Evolutionary conservation across 148 eudicot species (phyloP).

Genomic region (Nepenthes gracilis): DNA sequence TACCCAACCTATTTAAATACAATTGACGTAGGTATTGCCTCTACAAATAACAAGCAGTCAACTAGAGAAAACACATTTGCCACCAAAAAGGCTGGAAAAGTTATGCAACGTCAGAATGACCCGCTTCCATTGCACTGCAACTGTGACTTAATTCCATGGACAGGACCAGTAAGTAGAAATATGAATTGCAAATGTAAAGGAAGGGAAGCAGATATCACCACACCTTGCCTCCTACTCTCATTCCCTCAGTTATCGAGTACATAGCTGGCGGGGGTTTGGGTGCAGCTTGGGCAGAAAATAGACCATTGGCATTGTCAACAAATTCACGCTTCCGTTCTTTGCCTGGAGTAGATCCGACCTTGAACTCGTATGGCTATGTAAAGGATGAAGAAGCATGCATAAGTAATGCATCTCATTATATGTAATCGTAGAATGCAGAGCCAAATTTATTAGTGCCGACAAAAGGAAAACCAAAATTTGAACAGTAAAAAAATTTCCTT

Average conservation of each 20-base stretch:
- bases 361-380: slow-evolving; percentile 83
- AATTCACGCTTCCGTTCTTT: slow-evolving; percentile 93
- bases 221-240: slow-evolving; percentile 98
- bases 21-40: too few species aligned
- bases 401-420: slow-evolving; percentile 6
- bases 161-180: background rate
- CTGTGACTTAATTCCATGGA: background rate
- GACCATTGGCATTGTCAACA: slow-evolving; percentile 85
- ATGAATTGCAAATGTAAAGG: background rate
- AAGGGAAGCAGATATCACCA: background rate
- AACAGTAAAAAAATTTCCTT: too few species aligned
- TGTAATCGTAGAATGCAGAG: background rate
- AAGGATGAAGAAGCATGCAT: slow-evolving; percentile 1
- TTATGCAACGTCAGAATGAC: background rate
- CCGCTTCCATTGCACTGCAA: too few species aligned
- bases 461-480: too few species aligned
- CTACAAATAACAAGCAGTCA: too few species aligned
- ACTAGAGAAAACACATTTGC: too few species aligned
- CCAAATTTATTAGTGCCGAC: too few species aligned
- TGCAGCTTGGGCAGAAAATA: slow-evolving; percentile 98
- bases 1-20: too few species aligned
- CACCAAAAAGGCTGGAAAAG: background rate
- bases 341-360: slow-evolving; percentile 88
- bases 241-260: slow-evolving; percentile 76
- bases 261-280: slow-evolving; percentile 97